Conservation (phyloP, 2,329 filamentous ascomycete genomes). For the Paraphoma sp. region DNA sequence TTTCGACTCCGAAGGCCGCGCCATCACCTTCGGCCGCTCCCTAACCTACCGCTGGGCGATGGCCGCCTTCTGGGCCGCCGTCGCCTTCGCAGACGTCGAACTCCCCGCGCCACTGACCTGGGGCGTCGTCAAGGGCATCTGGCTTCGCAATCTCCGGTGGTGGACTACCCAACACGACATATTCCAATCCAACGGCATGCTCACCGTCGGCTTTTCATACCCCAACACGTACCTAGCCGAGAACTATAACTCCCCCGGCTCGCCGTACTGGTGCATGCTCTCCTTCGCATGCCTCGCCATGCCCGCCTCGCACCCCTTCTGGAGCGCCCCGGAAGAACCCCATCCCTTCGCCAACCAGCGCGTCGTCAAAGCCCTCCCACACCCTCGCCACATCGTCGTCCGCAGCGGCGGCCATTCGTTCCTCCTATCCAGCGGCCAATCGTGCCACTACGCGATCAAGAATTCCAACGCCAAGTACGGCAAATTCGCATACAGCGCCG, state of each 20-base stretch:
- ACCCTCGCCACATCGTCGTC: slow-evolving; percentile 76
- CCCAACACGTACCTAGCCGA: slow-evolving; percentile 83
- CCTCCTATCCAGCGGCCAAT: slow-evolving; percentile 74
- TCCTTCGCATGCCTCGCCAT: slow-evolving; percentile 77
- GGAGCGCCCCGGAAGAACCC: slow-evolving; percentile 71
- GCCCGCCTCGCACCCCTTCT: slow-evolving; percentile 74
- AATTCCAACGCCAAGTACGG: slow-evolving; percentile 84
- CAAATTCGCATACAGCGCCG: slow-evolving; percentile 77
- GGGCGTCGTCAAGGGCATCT: slow-evolving; percentile 79
- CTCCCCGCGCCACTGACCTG: slow-evolving; percentile 75
- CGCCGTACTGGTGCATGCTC: slow-evolving; percentile 79
- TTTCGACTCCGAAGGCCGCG: slow-evolving; percentile 73
- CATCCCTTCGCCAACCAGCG: slow-evolving; percentile 64
- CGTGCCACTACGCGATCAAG: slow-evolving; percentile 83
- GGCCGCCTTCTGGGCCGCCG: slow-evolving; percentile 81
- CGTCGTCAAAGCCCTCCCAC: slow-evolving; percentile 65
- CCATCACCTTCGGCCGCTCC: slow-evolving; percentile 79
- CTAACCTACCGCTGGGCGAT: slow-evolving; percentile 85
- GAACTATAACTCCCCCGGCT: slow-evolving; percentile 81
- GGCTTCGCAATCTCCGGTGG: slow-evolving; percentile 77
- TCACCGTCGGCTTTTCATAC: slow-evolving; percentile 79
- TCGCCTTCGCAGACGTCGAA: slow-evolving; percentile 78
- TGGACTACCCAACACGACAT: slow-evolving; percentile 79
- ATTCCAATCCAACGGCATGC: slow-evolving; percentile 75
- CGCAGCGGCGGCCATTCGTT: slow-evolving; percentile 77